Evolutionary conservation across 164 flowering plant genomes (phyloP).

Genomic region (Sedum album): DNA sequence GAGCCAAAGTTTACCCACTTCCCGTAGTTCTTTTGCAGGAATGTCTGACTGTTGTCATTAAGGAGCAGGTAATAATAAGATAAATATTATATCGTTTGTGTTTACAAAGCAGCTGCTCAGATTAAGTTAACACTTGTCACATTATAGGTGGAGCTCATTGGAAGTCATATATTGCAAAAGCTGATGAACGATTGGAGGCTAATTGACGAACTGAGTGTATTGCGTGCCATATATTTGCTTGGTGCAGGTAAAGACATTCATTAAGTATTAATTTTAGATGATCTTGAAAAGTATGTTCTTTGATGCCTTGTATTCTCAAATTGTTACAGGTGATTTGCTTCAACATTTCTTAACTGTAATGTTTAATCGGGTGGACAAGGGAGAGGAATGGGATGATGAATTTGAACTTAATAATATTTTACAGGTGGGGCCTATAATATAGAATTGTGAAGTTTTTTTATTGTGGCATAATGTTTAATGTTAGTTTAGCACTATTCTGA

Average conservation of each 20-base stretch:
- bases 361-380: slow-evolving; percentile 75
- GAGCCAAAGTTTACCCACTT: slow-evolving; percentile 58
- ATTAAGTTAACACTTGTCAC: background rate
- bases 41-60: slow-evolving; percentile 66
- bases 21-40: slow-evolving; percentile 82
- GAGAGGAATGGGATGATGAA: slow-evolving; percentile 87
- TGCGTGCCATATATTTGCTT: slow-evolving; percentile 85
- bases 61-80: slow-evolving; percentile 57
- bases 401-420: slow-evolving; percentile 85
- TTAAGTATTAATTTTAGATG: slow-evolving; percentile 3
- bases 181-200: slow-evolving; percentile 89
- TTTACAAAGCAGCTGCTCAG: background rate
- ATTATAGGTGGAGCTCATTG: slow-evolving; percentile 76
- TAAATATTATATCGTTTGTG: background rate
- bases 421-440: slow-evolving; percentile 46
- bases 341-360: slow-evolving; percentile 83
- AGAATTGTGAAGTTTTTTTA: background rate
- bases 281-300: background rate
- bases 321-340: slow-evolving; percentile 72
- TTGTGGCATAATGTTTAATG: background rate
- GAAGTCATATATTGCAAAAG: slow-evolving; percentile 65
- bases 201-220: slow-evolving; percentile 84
- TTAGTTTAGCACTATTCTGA: background rate
- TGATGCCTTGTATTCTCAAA: background rate
- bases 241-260: slow-evolving; percentile 64